Conservation (phyloP, 2,329 filamentous ascomycete species). For the Colletotrichum incanum region DNA sequence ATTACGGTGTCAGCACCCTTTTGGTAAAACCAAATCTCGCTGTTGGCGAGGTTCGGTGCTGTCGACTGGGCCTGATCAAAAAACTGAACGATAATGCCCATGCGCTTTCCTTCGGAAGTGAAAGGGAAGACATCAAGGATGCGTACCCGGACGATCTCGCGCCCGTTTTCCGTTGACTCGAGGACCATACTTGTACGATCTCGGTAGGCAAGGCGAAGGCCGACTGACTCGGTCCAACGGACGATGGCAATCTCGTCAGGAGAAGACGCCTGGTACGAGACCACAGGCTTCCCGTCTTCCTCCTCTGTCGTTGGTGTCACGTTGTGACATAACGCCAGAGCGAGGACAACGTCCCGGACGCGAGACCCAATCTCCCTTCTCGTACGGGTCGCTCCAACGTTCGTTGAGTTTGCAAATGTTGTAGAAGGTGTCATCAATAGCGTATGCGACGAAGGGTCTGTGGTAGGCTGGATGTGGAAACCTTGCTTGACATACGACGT, state of each 20-base stretch:
- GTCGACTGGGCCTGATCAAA: slow-evolving; percentile 70
- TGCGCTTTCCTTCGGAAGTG: slow-evolving; percentile 96
- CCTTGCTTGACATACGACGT: slow-evolving; percentile 87
- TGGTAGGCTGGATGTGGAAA: slow-evolving; percentile 73
- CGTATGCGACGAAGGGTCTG: slow-evolving; percentile 60
- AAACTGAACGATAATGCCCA: slow-evolving; percentile 97
- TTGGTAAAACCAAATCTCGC: slow-evolving; percentile 98
- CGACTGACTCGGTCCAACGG: slow-evolving; percentile 93
- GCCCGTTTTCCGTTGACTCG: slow-evolving; percentile 81
- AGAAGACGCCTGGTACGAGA: slow-evolving; percentile 95
- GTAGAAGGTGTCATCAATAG: slow-evolving; percentile 84
- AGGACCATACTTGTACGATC: slow-evolving; percentile 90
- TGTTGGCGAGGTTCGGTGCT: slow-evolving; percentile 65
- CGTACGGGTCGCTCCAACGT: slow-evolving; percentile 81
- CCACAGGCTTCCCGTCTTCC: slow-evolving; percentile 81
- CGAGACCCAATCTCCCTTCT: slow-evolving; percentile 93
- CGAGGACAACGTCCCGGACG: slow-evolving; percentile 93
- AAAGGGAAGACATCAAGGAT: slow-evolving; percentile 98
- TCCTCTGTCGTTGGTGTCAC: slow-evolving; percentile 94
- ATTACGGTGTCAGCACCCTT: slow-evolving; percentile 99
- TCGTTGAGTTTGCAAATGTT: slow-evolving; percentile 73
- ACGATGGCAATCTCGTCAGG: slow-evolving; percentile 99
- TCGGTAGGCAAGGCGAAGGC: slow-evolving; percentile 85
- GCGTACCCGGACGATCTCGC: slow-evolving; percentile 84
- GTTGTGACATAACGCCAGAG: slow-evolving; percentile 95